A percentile compares a stretch with the other conserved stretches of the same genome.
phyloP scores from a whole-genome alignment of 2,329 filamentous ascomycete genomes.

The Stagonosporopsis vannaccii region DNA sequence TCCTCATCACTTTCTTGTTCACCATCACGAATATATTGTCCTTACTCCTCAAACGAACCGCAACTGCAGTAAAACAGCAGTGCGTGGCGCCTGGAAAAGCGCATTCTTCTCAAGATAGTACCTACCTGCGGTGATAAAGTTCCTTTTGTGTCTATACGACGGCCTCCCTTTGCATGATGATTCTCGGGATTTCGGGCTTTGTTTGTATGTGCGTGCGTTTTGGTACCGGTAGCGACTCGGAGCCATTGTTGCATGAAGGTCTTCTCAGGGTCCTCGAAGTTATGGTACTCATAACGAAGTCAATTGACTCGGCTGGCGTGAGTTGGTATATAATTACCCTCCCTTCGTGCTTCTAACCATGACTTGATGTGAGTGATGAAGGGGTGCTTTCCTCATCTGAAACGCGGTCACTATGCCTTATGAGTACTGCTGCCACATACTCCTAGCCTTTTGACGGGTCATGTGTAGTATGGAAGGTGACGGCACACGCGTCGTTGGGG shows the following conservation, averaged over 20 bases:
- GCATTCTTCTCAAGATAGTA: background rate
- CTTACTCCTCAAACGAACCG: background rate
- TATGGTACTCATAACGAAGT: background rate
- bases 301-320: background rate
- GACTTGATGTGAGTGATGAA: background rate
- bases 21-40: background rate
- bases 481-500: too few relatives aligned
- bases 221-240: background rate
- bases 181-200: background rate
- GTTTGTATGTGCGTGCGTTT: background rate
- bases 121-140: background rate
- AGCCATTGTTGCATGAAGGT: too few relatives aligned
- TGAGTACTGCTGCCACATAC: background rate
- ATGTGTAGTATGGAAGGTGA: background rate
- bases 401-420: background rate
- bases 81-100: background rate
- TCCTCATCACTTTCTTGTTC: background rate
- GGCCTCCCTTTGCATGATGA: too few relatives aligned
- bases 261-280: background rate
- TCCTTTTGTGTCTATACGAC: too few relatives aligned
- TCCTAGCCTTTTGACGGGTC: background rate
- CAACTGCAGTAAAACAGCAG: conserved; percentile 1
- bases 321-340: background rate
- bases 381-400: background rate
- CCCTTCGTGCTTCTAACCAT: background rate